Base-by-base conservation (phyloP, 345 rosid species). In the Eucalyptus paniculata region DNA sequence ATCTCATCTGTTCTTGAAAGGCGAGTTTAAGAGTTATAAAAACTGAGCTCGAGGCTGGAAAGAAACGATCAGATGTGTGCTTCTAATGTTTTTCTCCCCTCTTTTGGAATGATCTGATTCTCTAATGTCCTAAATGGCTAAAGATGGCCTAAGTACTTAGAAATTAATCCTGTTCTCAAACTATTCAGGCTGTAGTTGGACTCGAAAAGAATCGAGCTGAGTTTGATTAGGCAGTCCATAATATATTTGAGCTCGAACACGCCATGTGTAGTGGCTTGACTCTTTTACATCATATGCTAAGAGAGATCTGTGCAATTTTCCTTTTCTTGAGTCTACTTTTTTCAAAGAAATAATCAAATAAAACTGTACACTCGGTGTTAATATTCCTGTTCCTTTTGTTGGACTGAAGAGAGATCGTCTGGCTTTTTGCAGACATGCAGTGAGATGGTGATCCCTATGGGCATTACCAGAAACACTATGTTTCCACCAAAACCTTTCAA, bases 391-490 rank as follows among this genome's bases (percentile, higher is more conserved):
- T 77, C 85, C 82, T 40, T 40, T 21, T 77, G 47, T 16, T 86
- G 44, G 42, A 50, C 42, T 86, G 11, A 51, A 49, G 87, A 19
- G 54, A n/a, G 28, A 4, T n/a, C 24, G n/a, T 2, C 28, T 21
- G 47, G 47, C 9, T 86, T 9, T 91, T 37, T 47, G 21, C 86
- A 96, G 98, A 92, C 89, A 15, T 97, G 99, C 72, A 97, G 92
- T 87, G 98, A 96, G 92, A 86, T 97, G 44, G 97, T 96, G 90
- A 91, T 94, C 90, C 96, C 98, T 0, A 90, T 94, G 10, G 99
- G 98, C 26, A 45, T 88, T 9, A 89, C 88, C 80, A 62, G 90
- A 30, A 93, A 92, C 88, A 90, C 95, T 2, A 96, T 97, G 99
- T 96, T 95, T 77, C 95, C 91, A 89, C 90, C 94, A 17, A 72